Conservation (phyloP, 805 yeast genomes). For the Wickerhamomyces tratensis region DNA sequence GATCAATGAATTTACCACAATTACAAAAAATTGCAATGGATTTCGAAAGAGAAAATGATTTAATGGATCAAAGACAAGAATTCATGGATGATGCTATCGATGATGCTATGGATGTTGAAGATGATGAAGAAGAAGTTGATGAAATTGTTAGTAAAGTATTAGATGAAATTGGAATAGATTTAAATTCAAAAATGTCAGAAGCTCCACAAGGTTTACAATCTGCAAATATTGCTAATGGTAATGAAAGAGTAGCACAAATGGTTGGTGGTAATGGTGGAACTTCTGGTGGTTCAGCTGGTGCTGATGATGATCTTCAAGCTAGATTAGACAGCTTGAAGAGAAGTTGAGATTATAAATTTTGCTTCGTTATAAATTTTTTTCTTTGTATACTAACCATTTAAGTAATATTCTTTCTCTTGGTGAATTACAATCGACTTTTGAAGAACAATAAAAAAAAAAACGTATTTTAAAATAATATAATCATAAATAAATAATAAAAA, state of each 20-base stretch:
- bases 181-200: conserved; percentile 38
- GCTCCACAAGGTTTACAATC: conserved; percentile 30
- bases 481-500: too few relatives aligned
- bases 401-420: too few relatives aligned
- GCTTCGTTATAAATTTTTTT: too few relatives aligned
- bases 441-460: too few relatives aligned
- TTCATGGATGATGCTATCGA: conserved; percentile 98
- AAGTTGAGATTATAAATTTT: conserved; percentile 7
- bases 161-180: conserved; percentile 92
- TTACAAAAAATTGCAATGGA: conserved; percentile 88
- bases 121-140: conserved; percentile 81
- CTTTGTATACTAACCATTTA: too few relatives aligned
- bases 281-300: conserved; percentile 18
- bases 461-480: too few relatives aligned
- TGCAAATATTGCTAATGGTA: conserved; percentile 15
- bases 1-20: conserved; percentile 85
- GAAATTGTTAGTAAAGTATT: conserved; percentile 85
- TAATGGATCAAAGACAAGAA: conserved; percentile 98
- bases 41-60: conserved; percentile 85
- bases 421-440: too few relatives aligned
- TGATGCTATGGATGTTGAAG: conserved; percentile 89
- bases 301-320: conserved; percentile 84
- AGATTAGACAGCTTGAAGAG: conserved; percentile 76
- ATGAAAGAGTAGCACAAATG: conserved; percentile 42
- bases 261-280: conserved; percentile 28